Base-by-base conservation (phyloP, 1,284 basidiomycete species). In the Inonotus obliquus region DNA sequence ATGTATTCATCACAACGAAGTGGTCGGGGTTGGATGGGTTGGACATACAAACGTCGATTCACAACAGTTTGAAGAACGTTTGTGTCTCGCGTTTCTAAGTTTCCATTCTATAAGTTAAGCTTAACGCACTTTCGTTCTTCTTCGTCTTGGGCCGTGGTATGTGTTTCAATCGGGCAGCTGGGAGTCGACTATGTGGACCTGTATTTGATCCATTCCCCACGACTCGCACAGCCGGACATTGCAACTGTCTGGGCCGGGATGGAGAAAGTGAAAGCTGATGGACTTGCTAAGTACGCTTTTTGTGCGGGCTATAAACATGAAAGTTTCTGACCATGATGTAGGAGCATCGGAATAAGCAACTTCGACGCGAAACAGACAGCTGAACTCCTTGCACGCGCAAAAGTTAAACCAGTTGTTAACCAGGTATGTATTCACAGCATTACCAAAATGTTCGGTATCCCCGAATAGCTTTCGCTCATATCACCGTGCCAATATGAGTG, bases 311-410 rank as follows among this genome's bases (percentile, higher is more conserved):
- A 2, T 27, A 47, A 57, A 49, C 39, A 44, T 19, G 53, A 35
- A 19, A n/a, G 29, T 25, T 10, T 49, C n/a, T 25, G 13, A 23
- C 25, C 25, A 23, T 27, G 4, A 11, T 21, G 17, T 21, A 88
- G 85, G 81, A 86, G 82, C 65, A 88, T 90, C 59, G 89, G 89
- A n/a, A 84, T 91, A 23, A 86, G 83, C 71, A 92, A 91, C 74
- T 90, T 86, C 69, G 72, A 73, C n/a, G 75, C 85, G 25, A 69
- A 76, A 2, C 76, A 85, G 45, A 77, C 90, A 41, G 74, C 84
- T 66, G 75, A 76, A 25, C 70, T 91, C 10, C 68, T 89, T 37
- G 77, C 78, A 55, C 74, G 77, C 1, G 83, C 83, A 1, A 82
- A 81, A 60, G 72, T 87, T 65, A 79, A 80, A 52, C 89, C 87